Evolutionary conservation across 192 early-diverging fungal species (phyloP).

Genomic region (Anaeromyces robustus): DNA sequence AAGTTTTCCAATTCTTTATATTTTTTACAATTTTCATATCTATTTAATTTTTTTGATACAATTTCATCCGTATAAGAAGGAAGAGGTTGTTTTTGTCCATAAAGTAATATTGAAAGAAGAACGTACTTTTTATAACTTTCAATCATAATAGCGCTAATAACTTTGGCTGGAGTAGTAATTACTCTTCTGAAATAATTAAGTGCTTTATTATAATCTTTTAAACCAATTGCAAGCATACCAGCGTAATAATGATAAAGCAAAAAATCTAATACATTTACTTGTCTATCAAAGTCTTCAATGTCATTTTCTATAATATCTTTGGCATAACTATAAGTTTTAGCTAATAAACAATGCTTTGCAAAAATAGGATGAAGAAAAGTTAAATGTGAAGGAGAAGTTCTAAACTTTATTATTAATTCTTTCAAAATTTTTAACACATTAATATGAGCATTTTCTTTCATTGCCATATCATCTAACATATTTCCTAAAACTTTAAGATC

Average conservation of each 20-base stretch:
- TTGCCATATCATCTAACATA: background rate
- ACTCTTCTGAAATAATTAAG: conserved; percentile 37
- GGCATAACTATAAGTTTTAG: background rate
- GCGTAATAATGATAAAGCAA: conserved; percentile 68
- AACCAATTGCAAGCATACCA: conserved; percentile 48
- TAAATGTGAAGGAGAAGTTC: background rate
- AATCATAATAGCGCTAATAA: conserved; percentile 50
- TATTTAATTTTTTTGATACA: conserved; percentile 23
- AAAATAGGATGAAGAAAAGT: background rate
- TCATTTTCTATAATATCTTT: background rate
- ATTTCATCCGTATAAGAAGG: conserved; percentile 31
- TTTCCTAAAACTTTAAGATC: background rate
- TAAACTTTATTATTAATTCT: background rate
- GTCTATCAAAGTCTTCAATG: background rate
- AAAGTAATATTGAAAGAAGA: conserved; percentile 38
- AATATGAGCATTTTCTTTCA: background rate
- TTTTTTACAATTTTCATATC: conserved; percentile 6
- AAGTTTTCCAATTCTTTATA: conserved; percentile 45
- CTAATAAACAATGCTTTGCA: background rate
- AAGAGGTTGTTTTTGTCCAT: conserved; percentile 27
- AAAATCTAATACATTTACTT: conserved; percentile 21
- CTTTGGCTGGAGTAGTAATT: conserved; percentile 46
- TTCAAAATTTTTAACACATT: background rate
- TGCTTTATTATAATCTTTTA: conserved; percentile 46
- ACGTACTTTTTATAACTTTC: conserved; percentile 59